Conservation (phyloP, 495 filamentous ascomycete species). For the Penicillium goetzii region DNA sequence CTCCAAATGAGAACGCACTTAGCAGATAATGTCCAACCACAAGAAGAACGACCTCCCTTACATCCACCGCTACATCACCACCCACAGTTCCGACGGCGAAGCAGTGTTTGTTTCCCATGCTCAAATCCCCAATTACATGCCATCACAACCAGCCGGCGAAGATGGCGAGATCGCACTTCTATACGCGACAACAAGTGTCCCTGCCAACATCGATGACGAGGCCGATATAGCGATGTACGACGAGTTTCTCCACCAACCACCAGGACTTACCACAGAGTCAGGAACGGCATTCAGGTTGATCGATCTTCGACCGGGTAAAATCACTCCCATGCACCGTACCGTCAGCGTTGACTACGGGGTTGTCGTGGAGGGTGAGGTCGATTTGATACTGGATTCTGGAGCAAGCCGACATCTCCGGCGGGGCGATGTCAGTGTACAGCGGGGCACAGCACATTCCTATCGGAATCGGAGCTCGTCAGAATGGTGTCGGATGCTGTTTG, state of each 20-base stretch:
- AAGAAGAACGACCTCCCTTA: conserved; percentile 36
- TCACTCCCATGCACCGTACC: conserved; percentile 71
- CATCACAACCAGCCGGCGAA: conserved; percentile 33
- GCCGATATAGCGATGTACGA: conserved; percentile 42
- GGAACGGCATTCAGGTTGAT: conserved; percentile 55
- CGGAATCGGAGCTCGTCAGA: conserved; percentile 53
- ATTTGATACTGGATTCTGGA: conserved; percentile 70
- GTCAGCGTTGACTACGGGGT: conserved; percentile 73
- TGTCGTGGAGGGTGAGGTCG: conserved; percentile 71
- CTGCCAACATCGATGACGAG: conserved; percentile 38
- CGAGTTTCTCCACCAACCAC: conserved; percentile 40
- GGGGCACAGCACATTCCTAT: conserved; percentile 68
- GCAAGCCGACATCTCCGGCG: conserved; percentile 64
- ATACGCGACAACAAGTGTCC: conserved; percentile 42
- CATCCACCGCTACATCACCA: conserved; percentile 48
- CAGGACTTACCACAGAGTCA: conserved; percentile 30
- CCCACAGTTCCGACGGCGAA: conserved; percentile 43
- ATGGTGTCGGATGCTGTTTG: conserved; percentile 64
- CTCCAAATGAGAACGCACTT: conserved; percentile 3
- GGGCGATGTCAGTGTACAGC: conserved; percentile 68
- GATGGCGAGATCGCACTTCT: conserved; percentile 45
- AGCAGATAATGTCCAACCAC: conserved; percentile 16
- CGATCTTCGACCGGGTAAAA: conserved; percentile 68
- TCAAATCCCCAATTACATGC: conserved; percentile 39
- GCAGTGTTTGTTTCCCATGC: conserved; percentile 45